Percentiles rank a stretch among this genome's conserved stretches.
Evolutionary conservation across 2,329 filamentous ascomycete genomes (phyloP).

Genomic region (Penicillium brasilianum): DNA sequence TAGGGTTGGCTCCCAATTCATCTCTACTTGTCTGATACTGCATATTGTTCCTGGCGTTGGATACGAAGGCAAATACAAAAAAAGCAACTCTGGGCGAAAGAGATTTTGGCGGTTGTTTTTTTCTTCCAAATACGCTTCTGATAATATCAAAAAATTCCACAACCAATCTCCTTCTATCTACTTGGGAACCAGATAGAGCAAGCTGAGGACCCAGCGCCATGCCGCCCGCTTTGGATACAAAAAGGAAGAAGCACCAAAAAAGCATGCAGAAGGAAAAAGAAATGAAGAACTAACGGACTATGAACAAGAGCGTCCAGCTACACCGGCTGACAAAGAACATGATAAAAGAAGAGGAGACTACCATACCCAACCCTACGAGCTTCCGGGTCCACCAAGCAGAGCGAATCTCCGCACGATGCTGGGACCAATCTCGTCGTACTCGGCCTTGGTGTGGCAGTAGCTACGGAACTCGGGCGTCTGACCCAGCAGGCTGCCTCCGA

Average conservation of each 20-base stretch:
- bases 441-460: constrained; percentile 90
- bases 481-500: constrained; percentile 92
- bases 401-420: constrained; percentile 95
- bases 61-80: constrained; percentile 8
- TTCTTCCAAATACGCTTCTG: constrained; percentile 24
- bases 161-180: constrained; percentile 22
- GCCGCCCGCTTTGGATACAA: constrained; percentile 23
- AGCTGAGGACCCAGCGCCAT: constrained; percentile 24
- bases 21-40: constrained; percentile 6
- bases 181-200: constrained; percentile 22
- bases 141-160: constrained; percentile 17
- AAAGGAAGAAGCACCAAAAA: constrained; percentile 16
- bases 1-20: not conserved
- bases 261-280: constrained; percentile 12
- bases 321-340: constrained; percentile 31
- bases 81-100: not conserved
- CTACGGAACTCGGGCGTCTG: constrained; percentile 98
- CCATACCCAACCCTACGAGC: constrained; percentile 42
- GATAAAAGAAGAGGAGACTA: constrained; percentile 19
- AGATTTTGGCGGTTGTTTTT: constrained; percentile 26
- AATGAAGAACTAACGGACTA: constrained; percentile 32
- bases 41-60: constrained; percentile 17
- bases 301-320: constrained; percentile 37
- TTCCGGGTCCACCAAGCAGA: constrained; percentile 85
- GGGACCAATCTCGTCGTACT: constrained; percentile 95